phyloP scores from a whole-genome alignment of 1,284 basidiomycete genomes.

The Ustilago sp. region DNA sequence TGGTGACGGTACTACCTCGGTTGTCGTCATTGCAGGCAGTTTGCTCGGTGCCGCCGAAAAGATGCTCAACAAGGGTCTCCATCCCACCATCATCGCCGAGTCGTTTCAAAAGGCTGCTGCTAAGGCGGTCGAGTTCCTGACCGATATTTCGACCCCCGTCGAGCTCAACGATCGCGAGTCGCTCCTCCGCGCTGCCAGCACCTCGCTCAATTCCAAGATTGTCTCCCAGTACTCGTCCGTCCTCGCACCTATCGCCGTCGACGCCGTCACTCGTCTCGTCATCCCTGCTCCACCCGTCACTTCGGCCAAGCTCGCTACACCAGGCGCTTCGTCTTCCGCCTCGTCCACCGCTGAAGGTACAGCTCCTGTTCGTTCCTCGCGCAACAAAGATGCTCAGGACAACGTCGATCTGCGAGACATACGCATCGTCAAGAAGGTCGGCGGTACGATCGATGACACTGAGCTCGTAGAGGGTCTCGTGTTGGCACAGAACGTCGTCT shows the following conservation, averaged over 20 bases:
- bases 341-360: conserved; percentile 75
- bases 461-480: conserved; percentile 96
- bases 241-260: conserved; percentile 95
- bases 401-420: conserved; percentile 93
- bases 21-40: conserved; percentile 95
- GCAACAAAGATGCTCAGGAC: conserved; percentile 31
- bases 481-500: conserved; percentile 92
- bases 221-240: conserved; percentile 99
- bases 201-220: conserved; percentile 98
- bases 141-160: conserved; percentile 91
- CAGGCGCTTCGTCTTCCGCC: conserved; percentile 78
- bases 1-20: conserved; percentile 98
- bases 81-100: conserved; percentile 97
- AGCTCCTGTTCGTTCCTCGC: conserved; percentile 18
- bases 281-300: conserved; percentile 21
- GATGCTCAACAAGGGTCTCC: conserved; percentile 92
- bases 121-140: conserved; percentile 94
- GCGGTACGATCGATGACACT: conserved; percentile 98
- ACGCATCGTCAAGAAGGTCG: conserved; percentile 96
- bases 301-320: conserved; percentile 20
- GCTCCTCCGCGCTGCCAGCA: conserved; percentile 91
- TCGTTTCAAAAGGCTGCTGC: conserved; percentile 91
- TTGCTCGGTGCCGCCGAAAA: conserved; percentile 95
- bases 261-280: conserved; percentile 77
- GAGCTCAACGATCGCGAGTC: conserved; percentile 89